Conservation (phyloP, 75 land plant genomes). For the Sequoia sempervirens region DNA sequence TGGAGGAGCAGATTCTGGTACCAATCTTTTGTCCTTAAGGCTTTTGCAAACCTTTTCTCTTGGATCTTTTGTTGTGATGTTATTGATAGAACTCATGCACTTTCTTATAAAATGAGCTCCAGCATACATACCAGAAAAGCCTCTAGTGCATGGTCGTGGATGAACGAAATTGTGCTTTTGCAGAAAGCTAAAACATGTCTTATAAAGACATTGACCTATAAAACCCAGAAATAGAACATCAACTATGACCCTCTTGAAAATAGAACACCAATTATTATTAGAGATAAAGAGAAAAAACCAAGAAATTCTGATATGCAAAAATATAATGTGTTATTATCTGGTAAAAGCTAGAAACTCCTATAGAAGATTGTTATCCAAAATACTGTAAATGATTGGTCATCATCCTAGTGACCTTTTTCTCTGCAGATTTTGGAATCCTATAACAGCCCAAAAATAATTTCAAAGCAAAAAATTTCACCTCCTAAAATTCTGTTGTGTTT, state of each 20-base stretch:
- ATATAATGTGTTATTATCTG: background rate
- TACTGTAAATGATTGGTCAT: background rate
- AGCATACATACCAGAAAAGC: background rate
- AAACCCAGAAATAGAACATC: conserved; percentile 1
- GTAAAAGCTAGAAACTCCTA: background rate
- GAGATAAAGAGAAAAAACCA: background rate
- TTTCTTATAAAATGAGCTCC: conserved; percentile 4
- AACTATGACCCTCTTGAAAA: background rate
- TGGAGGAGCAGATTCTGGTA: conserved; percentile 72
- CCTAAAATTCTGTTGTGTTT: background rate
- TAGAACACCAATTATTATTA: background rate
- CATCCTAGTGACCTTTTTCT: background rate
- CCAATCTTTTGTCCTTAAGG: conserved; percentile 35
- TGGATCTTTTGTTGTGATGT: background rate
- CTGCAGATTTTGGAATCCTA: background rate
- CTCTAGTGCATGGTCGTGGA: background rate
- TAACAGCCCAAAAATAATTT: background rate
- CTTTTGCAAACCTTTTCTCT: background rate
- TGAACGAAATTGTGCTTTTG: background rate
- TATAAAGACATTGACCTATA: background rate
- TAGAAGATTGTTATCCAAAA: background rate
- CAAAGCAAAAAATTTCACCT: background rate
- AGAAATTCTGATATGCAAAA: background rate
- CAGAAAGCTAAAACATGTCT: background rate
- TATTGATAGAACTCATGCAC: background rate